A percentile compares a stretch with the other conserved stretches of the same genome.
These are phyloP conservation scores for Lithohypha guttulata DNA, from an alignment of 2,329 filamentous ascomycete species.

Conservation along the genomic window DNA sequence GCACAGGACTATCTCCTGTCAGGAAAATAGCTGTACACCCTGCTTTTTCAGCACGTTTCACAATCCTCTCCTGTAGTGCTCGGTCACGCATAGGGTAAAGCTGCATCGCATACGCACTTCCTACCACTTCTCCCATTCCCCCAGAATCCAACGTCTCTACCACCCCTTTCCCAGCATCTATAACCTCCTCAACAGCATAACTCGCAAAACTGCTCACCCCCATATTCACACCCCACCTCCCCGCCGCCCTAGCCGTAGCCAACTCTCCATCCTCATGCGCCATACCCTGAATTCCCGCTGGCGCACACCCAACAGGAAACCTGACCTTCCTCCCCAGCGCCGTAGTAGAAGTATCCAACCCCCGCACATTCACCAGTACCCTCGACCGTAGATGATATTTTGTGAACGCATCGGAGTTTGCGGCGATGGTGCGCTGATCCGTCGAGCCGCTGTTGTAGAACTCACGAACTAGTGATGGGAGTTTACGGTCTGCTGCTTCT, in stretches of 20 bases:
- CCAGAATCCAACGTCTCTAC: not conserved
- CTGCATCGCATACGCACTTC: slow-evolving; percentile 12
- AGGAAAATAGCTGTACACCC: slow-evolving; percentile 43
- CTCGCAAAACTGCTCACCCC: slow-evolving; percentile 35
- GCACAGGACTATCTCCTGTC: slow-evolving; percentile 41
- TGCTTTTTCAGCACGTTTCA: slow-evolving; percentile 31
- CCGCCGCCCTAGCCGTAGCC: slow-evolving; percentile 35
- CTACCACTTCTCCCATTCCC: not conserved
- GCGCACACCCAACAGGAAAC: slow-evolving; percentile 41
- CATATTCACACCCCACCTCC: slow-evolving; percentile 31
- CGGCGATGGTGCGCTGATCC: slow-evolving; percentile 22
- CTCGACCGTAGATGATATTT: slow-evolving; percentile 33
- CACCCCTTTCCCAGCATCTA: slow-evolving; percentile 27
- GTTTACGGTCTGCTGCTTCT: not conserved
- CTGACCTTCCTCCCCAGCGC: slow-evolving; percentile 33
- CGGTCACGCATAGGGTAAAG: slow-evolving; percentile 23
- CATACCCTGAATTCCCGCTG: slow-evolving; percentile 38
- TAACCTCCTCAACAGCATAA: slow-evolving; percentile 32
- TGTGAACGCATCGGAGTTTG: slow-evolving; percentile 44
- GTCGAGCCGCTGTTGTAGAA: slow-evolving; percentile 17
- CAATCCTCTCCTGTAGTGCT: slow-evolving; percentile 31
- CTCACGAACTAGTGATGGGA: slow-evolving; percentile 4
- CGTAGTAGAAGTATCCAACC: slow-evolving; percentile 27
- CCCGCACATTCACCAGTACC: slow-evolving; percentile 30
- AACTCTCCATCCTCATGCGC: slow-evolving; percentile 40